These are phyloP conservation scores for Mucor ambiguus DNA, from an alignment of 371 early-diverging fungal genomes.

Conservation along the genomic window DNA sequence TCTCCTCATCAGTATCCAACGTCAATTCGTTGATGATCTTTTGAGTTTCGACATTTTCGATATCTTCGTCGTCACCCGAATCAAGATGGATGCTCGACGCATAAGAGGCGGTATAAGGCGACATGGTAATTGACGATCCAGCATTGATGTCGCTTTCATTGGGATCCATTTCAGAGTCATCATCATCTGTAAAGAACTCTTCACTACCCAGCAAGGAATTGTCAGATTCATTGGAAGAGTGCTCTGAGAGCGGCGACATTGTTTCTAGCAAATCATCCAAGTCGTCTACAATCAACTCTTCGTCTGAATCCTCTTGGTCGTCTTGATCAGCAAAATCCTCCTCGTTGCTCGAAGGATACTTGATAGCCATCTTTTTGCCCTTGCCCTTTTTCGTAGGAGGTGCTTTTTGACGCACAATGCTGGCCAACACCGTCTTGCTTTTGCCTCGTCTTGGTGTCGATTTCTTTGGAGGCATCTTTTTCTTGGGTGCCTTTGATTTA, in stretches of 20 bases:
- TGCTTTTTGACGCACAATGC: conserved; percentile 13
- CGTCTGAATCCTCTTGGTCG: conserved; percentile 16
- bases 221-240: conserved; percentile 14
- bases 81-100: conserved; percentile 43
- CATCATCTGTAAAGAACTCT: conserved; percentile 28
- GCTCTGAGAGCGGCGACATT: conserved; percentile 33
- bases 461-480: conserved; percentile 5
- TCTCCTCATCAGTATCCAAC: conserved; percentile 30
- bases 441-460: conserved; percentile 18
- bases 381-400: neutral
- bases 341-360: neutral
- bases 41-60: conserved; percentile 44
- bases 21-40: conserved; percentile 42
- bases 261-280: conserved; percentile 35
- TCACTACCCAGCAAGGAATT: conserved; percentile 9
- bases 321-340: neutral
- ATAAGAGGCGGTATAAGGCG: conserved; percentile 20
- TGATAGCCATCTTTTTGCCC: neutral
- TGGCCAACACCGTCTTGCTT: conserved; percentile 18
- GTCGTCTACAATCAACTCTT: conserved; percentile 32
- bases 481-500: conserved; percentile 11
- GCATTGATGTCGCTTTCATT: neutral
- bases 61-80: conserved; percentile 48
- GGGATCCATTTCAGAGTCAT: neutral
- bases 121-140: conserved; percentile 1